Base-by-base conservation (phyloP, 768 basidiomycete genomes). In the Termitomyces eurrhizus region DNA sequence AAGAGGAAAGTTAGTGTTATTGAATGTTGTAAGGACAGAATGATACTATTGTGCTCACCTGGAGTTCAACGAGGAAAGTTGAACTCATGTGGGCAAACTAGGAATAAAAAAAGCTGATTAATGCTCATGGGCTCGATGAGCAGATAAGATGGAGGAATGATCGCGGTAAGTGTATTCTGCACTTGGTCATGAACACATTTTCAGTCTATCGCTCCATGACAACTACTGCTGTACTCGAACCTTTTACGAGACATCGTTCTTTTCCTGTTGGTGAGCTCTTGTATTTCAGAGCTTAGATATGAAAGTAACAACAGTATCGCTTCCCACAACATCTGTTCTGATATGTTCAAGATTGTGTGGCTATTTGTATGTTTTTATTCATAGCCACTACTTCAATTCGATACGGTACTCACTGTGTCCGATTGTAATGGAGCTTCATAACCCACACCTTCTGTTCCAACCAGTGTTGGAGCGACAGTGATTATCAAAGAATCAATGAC, bases 391-490 rank as follows among this genome's bases (percentile, higher is more conserved):
- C 7, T n/a, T 39, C 6, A 26, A 29, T 33, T 29, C 8, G 12
- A 16, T 12, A 14, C 16, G 14, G 33, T 48, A 69, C 53, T 52
- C 51, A 73, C 70, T 44, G 58, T 59, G 26, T 57, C 48, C 7
- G 56, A 57, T 8, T 33, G 45, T 24, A 60, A 58, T 18, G 61
- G 53, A n/a, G 67, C 62, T 24, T 71, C 72, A 64, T 89, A 90
- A 9, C 83, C 82, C 0, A 92, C 72, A 7, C 90, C 93, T n/a
- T 78, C 76, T 2, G 73, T 72, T 0, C 95, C 95, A 5, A 98
- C 87, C 16, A 95, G 72, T n/a, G 78, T 80, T 0, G 97, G 97
- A 1, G 95, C 91, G 21, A 93, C 82, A 3, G 97, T 98, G 49
- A 98, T 76, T 49, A 98, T 82, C 21, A 97, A 67, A 13, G 80